Evolutionary conservation across 805 yeast species (phyloP), one percentile per base, ranked within the genome.

Genomic region (Candida insectorum): DNA sequence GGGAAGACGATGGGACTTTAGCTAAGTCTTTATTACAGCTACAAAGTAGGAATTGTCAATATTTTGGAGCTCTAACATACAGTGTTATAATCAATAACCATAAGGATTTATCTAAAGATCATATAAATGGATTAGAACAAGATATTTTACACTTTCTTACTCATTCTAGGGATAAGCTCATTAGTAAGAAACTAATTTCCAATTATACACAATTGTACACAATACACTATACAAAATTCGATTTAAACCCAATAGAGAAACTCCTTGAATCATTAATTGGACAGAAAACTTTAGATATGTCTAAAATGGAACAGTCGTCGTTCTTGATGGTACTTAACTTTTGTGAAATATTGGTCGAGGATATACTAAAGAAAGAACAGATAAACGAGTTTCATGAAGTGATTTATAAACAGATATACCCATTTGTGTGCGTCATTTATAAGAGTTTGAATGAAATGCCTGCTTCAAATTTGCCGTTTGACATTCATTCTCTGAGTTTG

Each of bases 51-150:
- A 73, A 73, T 37, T 74, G 79, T 41, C 76, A 78, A 48, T 86
- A 81, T 52, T 81, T 86, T 48, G 96, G 95, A 0, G 95, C 94
- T 0, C 67, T 84, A 37, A 86, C 95, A 0, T 78, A 76, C 38
- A 73, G 86, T 0, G 93, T 86, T 4, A 64, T 71, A 42, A 55
- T 82, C 27, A 76, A 74, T 38, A 50, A 44, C 13, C 39, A 40
- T 26, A 15, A 31, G 21, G 26, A 32, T n/a, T 37, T 40, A 16
- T 35, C 33, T 9, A 16, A 11, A 5, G 24, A 26, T 11, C 6
- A 2, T 11, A 16, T 39, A 12, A 10, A 22, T 8, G 13, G 5
- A 6, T 18, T 43, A 4, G 11, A 25, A 10, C 13, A 24, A 2
- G 36, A 34, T 11, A 14, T 43, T 6, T 20, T 16, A 2, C 9